These are phyloP conservation scores for Corinectria fuckeliana DNA, from an alignment of 2,329 filamentous ascomycete species.

Conservation along the genomic window DNA sequence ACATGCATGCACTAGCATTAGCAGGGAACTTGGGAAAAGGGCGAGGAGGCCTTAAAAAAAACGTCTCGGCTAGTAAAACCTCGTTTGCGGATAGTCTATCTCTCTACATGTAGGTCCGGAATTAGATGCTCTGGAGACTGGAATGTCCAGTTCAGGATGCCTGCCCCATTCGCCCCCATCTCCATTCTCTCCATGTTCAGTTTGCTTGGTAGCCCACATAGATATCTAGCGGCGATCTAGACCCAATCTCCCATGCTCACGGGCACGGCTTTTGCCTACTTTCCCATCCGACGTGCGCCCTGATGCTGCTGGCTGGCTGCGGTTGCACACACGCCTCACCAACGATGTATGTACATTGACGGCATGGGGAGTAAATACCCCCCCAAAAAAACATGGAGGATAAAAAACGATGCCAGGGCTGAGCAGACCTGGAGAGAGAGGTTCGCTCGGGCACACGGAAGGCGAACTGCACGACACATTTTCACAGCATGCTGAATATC, in stretches of 20 bases:
- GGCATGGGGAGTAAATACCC: too few relatives aligned
- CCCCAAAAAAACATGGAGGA: too few relatives aligned
- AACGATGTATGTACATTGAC: neutral
- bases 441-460: too few relatives aligned
- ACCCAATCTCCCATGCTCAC: conserved; percentile 28
- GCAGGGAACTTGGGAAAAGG: neutral
- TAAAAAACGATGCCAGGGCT: too few relatives aligned
- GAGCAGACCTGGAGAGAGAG: too few relatives aligned
- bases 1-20: neutral
- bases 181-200: conserved; percentile 4
- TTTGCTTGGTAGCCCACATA: conserved; percentile 17
- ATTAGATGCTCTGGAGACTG: neutral
- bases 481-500: too few relatives aligned
- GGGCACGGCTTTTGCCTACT: conserved; percentile 26
- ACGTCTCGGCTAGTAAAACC: neutral
- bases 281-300: conserved; percentile 24
- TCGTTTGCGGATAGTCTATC: too few relatives aligned
- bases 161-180: conserved; percentile 4
- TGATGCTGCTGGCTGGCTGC: neutral
- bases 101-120: too few relatives aligned
- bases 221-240: conserved; percentile 30
- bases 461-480: too few relatives aligned
- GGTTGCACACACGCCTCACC: neutral
- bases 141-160: neutral
- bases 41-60: neutral